Evolutionary conservation across 441 rosid genomes (phyloP), one percentile per base, ranked within the genome.

Genomic region (Kokia cookei): DNA sequence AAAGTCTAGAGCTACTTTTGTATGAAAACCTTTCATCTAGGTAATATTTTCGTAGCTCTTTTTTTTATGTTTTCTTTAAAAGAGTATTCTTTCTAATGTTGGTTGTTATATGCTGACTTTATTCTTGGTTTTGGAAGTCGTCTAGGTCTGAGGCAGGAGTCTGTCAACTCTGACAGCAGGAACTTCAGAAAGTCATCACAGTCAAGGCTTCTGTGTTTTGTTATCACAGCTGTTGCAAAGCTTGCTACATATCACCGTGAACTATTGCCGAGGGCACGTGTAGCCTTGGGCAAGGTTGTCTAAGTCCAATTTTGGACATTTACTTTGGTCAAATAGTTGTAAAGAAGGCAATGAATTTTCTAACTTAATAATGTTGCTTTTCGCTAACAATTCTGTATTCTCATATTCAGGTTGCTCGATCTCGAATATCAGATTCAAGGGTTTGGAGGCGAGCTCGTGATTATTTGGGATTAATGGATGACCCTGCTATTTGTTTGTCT

Each of bases 171-270:
- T 47, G 77, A 65, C 40, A 68, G 84, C 66, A 84, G 79, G 76
- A 5, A 35, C 7, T 35, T 35, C 1, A 35, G 7, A 35, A 35
- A 35, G 40, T 1, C 2, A 5, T 35, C 93, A 22, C 96, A 91
- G 45, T 86, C 99, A 2, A 91, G 95, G 89, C 94, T 95, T 62
- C 82, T 95, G 43, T 93, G 99, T 83, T 95, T 90, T 78, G 99
- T 93, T 66, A 85, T 91, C 69, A 91, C 99, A 64, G 97, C 99
- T 59, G 90, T 95, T 17, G 88, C 98, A 68, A 93, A 93, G 79
- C 96, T 93, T 35, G 95, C 99, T n/a, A 89, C 96, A 19, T 84
- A 84, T 82, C 99, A 90, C 83, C 82, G 82, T 1, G 97, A 93
- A 78, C 79, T 89, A 35, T 84, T 93, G 66, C 96, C 98, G 15